Base-by-base conservation (phyloP, 31 red algal genomes). In the Asparagopsis taxiformis region DNA sequence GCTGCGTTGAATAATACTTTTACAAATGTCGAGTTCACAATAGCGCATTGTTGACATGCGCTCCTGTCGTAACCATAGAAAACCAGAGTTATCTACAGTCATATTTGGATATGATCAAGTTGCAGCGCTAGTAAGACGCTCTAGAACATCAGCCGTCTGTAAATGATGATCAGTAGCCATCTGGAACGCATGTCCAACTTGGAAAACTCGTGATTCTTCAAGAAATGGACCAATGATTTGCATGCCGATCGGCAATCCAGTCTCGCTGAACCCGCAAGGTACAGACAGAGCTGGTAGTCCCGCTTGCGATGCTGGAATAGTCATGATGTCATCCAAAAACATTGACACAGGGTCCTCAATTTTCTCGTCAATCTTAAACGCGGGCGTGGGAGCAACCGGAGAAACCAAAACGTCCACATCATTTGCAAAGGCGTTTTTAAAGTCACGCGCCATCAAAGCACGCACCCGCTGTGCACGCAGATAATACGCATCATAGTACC, bases 401-500 rank as follows among this genome's bases (percentile, higher is more conserved):
- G 39, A 50, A 31, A 99, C 16, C 37, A 99, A 49, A 8, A 75
- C 50, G 68, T 95, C 78, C 43, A 94, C 67, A 49, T 78, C 81
- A 17, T 52, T 49, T 24, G 49, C 77, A 57, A 92, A 97, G 17
- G 55, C 62, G 2, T 59, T 46, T 30, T 55, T 30, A 4, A 89
- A 85, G 21, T 78, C 65, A 16, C 58, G 35, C 38, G 59, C 31
- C 30, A 95, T 54, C 62, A 84, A 39, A 10, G 52, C 26, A 20
- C 97, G 72, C 13, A 99, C 89, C 44, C 53, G 41, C 76, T 93
- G 87, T 30, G 97, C 97, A 46, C 73, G 57, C 30, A 71, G 24
- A 63, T 99, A 99, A 55, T 93, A 95, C 11, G 97, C 91, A 57
- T 95, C 91, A 61, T 92, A 91, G 65, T 99, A 95, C 30, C 97